phyloP scores from a whole-genome alignment of 2,329 filamentous ascomycete species.

The Colletotrichum tamarilloi region DNA sequence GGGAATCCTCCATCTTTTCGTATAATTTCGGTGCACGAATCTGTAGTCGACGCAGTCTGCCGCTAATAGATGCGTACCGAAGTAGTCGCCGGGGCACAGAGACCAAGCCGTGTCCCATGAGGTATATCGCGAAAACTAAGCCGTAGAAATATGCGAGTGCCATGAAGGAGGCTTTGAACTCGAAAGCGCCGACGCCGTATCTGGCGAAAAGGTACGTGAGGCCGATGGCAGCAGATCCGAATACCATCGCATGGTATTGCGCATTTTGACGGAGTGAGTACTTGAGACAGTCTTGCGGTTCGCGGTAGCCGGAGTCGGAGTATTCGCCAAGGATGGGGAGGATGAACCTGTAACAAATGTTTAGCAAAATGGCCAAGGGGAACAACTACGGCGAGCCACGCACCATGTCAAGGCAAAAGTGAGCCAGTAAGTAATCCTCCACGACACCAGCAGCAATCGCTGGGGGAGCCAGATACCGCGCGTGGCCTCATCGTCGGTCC shows the following conservation, averaged over 20 bases:
- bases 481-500: conserved; percentile 75
- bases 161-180: conserved; percentile 88
- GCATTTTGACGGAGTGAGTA: conserved; percentile 91
- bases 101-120: conserved; percentile 97
- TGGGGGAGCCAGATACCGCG: conserved; percentile 90
- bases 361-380: conserved; percentile 16
- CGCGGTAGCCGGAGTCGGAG: conserved; percentile 91
- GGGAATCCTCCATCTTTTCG: conserved; percentile 88
- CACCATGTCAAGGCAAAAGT: conserved; percentile 96
- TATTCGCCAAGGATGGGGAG: conserved; percentile 95
- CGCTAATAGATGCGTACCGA: conserved; percentile 81
- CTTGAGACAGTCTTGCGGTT: conserved; percentile 81
- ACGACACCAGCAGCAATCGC: conserved; percentile 83
- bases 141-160: conserved; percentile 96
- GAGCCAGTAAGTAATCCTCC: conserved; percentile 97
- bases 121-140: conserved; percentile 88
- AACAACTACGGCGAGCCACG: conserved; percentile 37
- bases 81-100: conserved; percentile 87
- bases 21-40: conserved; percentile 82
- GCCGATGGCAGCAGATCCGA: conserved; percentile 76
- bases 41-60: conserved; percentile 80
- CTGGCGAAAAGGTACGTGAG: conserved; percentile 86
- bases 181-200: conserved; percentile 77
- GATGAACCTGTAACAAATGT: conserved; percentile 72
- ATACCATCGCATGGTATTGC: conserved; percentile 85